phyloP scores from a whole-genome alignment of 1,284 basidiomycete genomes.

The Omphalotus olearius region DNA sequence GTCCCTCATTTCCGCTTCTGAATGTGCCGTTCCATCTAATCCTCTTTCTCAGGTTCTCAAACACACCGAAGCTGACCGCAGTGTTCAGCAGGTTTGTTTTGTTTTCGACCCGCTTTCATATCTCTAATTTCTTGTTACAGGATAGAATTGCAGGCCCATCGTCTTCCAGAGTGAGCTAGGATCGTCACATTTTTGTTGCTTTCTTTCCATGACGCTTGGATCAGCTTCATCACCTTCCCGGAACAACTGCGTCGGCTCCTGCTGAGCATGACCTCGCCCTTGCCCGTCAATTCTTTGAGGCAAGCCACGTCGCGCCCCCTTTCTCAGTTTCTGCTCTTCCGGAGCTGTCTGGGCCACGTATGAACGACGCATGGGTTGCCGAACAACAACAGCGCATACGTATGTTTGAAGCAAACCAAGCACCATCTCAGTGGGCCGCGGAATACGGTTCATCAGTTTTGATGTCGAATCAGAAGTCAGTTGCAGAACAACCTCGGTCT shows the following conservation, averaged over 20 bases:
- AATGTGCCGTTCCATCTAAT: slow-evolving; percentile 84
- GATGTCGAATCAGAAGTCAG: slow-evolving; percentile 17
- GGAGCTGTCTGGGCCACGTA: slow-evolving; percentile 32
- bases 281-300: slow-evolving; percentile 75
- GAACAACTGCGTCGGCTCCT: slow-evolving; percentile 40
- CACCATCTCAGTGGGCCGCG: slow-evolving; percentile 39
- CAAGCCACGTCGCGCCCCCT: slow-evolving; percentile 25
- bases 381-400: slow-evolving; percentile 39
- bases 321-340: slow-evolving; percentile 29
- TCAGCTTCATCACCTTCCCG: slow-evolving; percentile 72
- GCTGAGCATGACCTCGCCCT: slow-evolving; percentile 66
- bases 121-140: slow-evolving; percentile 31
- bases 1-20: slow-evolving; percentile 84
- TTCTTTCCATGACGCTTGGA: not conserved
- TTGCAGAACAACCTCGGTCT: not conserved
- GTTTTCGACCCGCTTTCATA: not conserved
- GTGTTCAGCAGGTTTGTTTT: slow-evolving; percentile 72
- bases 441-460: slow-evolving; percentile 36
- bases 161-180: slow-evolving; percentile 50
- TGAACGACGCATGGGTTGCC: slow-evolving; percentile 52
- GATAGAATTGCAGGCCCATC: slow-evolving; percentile 73
- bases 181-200: slow-evolving; percentile 2
- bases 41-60: slow-evolving; percentile 90
- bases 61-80: slow-evolving; percentile 87
- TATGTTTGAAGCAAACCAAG: slow-evolving; percentile 26